Conservation (phyloP, 768 basidiomycete genomes). For the Lactarius quietus region DNA sequence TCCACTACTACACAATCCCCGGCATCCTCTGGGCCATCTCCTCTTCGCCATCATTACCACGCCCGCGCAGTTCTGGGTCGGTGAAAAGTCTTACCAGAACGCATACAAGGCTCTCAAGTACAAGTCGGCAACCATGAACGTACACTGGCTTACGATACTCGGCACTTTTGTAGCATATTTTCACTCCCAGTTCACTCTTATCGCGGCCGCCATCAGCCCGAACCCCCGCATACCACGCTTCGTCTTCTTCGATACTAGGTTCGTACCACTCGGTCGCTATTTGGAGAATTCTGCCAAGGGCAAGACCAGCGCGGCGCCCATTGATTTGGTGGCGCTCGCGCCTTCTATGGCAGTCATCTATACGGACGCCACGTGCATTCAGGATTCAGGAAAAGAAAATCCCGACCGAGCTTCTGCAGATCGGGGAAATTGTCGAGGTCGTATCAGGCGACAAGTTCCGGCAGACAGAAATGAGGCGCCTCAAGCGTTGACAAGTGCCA, state of each 20-base stretch:
- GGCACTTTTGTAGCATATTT: slow-evolving; percentile 93
- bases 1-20: slow-evolving; percentile 49
- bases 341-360: slow-evolving; percentile 97
- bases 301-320: slow-evolving; percentile 92
- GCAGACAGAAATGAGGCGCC: slow-evolving; percentile 88
- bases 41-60: slow-evolving; percentile 75
- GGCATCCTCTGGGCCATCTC: slow-evolving; percentile 79
- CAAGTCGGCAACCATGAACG: slow-evolving; percentile 93
- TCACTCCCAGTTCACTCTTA: slow-evolving; percentile 75
- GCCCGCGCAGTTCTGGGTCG: slow-evolving; percentile 92
- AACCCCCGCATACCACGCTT: slow-evolving; percentile 72
- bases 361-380: slow-evolving; percentile 75
- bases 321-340: slow-evolving; percentile 91
- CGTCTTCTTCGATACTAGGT: slow-evolving; percentile 98
- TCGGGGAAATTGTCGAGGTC: slow-evolving; percentile 88
- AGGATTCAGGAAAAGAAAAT: slow-evolving; percentile 92
- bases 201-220: slow-evolving; percentile 59
- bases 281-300: slow-evolving; percentile 97
- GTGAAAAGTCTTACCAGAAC: slow-evolving; percentile 78
- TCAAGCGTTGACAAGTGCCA: slow-evolving; percentile 93
- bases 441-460: slow-evolving; percentile 96
- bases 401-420: slow-evolving; percentile 90
- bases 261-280: slow-evolving; percentile 92
- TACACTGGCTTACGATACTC: slow-evolving; percentile 90
- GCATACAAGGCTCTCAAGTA: slow-evolving; percentile 93